Percentiles rank a stretch among this genome's conserved stretches.
Evolutionary conservation across 169 alveolate species (phyloP).

Genomic region (Plasmodium yoelii): DNA sequence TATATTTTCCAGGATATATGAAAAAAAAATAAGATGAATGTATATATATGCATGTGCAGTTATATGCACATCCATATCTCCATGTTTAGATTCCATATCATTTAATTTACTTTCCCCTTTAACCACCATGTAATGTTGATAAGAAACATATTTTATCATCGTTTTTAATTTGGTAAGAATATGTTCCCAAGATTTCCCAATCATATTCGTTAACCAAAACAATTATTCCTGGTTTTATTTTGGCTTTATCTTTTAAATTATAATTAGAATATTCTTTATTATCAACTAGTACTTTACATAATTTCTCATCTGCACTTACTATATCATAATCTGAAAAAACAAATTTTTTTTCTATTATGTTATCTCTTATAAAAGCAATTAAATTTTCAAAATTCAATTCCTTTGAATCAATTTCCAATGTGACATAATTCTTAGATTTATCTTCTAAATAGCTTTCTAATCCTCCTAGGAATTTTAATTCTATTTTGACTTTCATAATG

Average conservation of each 20-base stretch:
- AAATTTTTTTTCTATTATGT: constrained; percentile 79
- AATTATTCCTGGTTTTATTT: constrained; percentile 92
- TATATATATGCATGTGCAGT: no score
- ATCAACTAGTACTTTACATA: constrained; percentile 74
- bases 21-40: no score
- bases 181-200: constrained; percentile 95
- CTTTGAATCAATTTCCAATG: constrained; percentile 67
- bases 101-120: background rate
- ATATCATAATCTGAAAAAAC: constrained; percentile 73
- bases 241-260: constrained; percentile 76
- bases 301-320: constrained; percentile 47
- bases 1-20: no score
- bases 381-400: constrained; percentile 77
- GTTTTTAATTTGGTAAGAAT: constrained; percentile 84
- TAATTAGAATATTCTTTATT: constrained; percentile 40
- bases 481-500: constrained; percentile 55
- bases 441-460: constrained; percentile 72
- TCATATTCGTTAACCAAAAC: constrained; percentile 95
- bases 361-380: constrained; percentile 80
- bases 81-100: background rate
- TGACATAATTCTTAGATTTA: constrained; percentile 44
- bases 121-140: constrained; percentile 98
- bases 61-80: no score
- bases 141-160: constrained; percentile 91
- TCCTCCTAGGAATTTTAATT: constrained; percentile 76